phyloP scores from a whole-genome alignment of 2,329 filamentous ascomycete genomes.

The Alternaria ethzedia region DNA sequence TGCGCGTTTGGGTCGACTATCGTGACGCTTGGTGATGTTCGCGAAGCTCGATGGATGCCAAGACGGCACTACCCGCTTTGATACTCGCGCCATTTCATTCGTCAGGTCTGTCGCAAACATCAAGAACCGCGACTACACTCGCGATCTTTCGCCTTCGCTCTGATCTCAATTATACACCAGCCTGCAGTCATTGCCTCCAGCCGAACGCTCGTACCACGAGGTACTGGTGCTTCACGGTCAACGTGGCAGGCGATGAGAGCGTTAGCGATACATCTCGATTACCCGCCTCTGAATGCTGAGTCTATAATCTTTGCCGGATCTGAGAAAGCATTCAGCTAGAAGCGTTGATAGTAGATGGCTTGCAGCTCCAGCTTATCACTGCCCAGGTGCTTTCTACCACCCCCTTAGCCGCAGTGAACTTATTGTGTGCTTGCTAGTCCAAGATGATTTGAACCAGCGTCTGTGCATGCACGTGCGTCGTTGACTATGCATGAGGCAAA shows the following conservation, averaged over 20 bases:
- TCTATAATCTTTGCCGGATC: neutral
- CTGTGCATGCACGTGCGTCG: neutral
- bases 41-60: conserved; percentile 31
- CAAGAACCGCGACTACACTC: neutral
- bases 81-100: conserved; percentile 25
- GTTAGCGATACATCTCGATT: neutral
- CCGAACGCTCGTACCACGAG: neutral
- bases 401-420: neutral
- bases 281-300: neutral
- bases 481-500: neutral
- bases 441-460: neutral
- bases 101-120: neutral
- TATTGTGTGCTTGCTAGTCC: neutral
- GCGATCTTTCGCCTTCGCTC: neutral
- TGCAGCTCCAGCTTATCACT: neutral
- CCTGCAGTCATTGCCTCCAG: neutral
- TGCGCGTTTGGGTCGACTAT: conserved; percentile 22
- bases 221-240: neutral
- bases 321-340: neutral
- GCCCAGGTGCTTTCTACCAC: neutral
- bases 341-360: neutral
- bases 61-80: conserved; percentile 27
- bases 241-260: neutral
- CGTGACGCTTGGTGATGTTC: conserved; percentile 36
- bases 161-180: neutral